These are phyloP conservation scores for Arthrobotrys megalospora DNA, from an alignment of 2,329 filamentous ascomycete genomes.

Conservation along the genomic window DNA sequence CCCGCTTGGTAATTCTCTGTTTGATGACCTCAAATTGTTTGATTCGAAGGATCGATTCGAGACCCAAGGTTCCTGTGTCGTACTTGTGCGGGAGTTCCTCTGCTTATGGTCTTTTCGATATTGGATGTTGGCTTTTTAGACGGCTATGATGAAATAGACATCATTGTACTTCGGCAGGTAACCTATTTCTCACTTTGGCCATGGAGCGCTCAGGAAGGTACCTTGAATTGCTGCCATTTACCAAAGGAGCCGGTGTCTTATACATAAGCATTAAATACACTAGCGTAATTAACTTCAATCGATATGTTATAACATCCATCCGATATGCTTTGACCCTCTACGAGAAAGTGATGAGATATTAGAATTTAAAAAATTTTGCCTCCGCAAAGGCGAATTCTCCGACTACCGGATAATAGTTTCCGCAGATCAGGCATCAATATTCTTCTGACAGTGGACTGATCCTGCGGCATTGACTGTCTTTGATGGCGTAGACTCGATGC, in stretches of 20 bases:
- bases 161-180: constrained; percentile 44
- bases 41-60: constrained; percentile 8
- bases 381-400: constrained; percentile 5
- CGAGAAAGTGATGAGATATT: neutral
- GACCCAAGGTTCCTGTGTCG: constrained; percentile 8
- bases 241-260: constrained; percentile 20
- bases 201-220: constrained; percentile 1
- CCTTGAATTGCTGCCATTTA: constrained; percentile 11
- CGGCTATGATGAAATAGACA: constrained; percentile 48
- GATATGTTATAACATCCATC: neutral
- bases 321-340: neutral
- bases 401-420: constrained; percentile 55
- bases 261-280: neutral
- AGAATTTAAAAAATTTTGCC: neutral
- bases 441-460: constrained; percentile 44
- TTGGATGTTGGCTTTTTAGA: neutral
- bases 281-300: constrained; percentile 2
- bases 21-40: constrained; percentile 3
- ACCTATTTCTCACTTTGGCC: neutral
- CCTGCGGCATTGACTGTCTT: constrained; percentile 36
- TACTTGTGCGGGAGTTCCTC: constrained; percentile 9
- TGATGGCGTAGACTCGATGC: constrained; percentile 38
- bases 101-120: constrained; percentile 3
- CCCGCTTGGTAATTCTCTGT: neutral
- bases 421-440: constrained; percentile 46